phyloP scores from a whole-genome alignment of 1,284 basidiomycete genomes.

The Malassezia slooffiae region DNA sequence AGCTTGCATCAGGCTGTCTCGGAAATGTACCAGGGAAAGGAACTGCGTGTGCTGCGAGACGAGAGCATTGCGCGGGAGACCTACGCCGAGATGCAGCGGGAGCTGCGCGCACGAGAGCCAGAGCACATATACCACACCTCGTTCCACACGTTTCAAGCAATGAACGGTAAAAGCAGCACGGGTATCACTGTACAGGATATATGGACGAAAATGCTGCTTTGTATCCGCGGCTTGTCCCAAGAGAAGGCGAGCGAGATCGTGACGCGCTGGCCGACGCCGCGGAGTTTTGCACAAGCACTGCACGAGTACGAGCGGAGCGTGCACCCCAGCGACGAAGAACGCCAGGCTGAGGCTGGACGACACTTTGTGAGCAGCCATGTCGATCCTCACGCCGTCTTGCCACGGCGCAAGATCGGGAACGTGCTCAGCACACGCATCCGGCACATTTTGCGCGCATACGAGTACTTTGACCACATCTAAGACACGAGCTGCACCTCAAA shows the following conservation, averaged over 20 bases:
- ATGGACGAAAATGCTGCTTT: constrained; percentile 52
- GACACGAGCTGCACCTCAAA: constrained; percentile 4
- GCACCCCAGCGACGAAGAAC: constrained; percentile 5
- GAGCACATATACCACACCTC: constrained; percentile 48
- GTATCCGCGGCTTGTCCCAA: constrained; percentile 51
- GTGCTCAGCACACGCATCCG: constrained; percentile 8
- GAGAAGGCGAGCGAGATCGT: constrained; percentile 51
- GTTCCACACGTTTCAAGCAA: constrained; percentile 49
- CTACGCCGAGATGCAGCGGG: constrained; percentile 44
- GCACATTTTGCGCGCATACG: not conserved
- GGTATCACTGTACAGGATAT: constrained; percentile 49
- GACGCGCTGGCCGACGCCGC: constrained; percentile 50
- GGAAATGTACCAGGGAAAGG: constrained; percentile 45
- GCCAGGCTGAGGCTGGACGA: not conserved
- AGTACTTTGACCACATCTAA: not conserved
- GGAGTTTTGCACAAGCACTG: constrained; percentile 28
- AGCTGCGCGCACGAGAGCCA: constrained; percentile 46
- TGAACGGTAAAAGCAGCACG: constrained; percentile 51
- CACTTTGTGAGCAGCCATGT: not conserved
- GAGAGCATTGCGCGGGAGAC: constrained; percentile 42
- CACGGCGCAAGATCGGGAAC: constrained; percentile 9
- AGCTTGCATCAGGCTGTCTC: constrained; percentile 50
- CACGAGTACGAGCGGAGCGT: constrained; percentile 43
- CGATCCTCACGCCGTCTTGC: not conserved
- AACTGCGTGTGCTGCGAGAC: constrained; percentile 50